Base-by-base conservation (phyloP, 129 eudicot genomes). In the Chrysanthemum seticuspe region DNA sequence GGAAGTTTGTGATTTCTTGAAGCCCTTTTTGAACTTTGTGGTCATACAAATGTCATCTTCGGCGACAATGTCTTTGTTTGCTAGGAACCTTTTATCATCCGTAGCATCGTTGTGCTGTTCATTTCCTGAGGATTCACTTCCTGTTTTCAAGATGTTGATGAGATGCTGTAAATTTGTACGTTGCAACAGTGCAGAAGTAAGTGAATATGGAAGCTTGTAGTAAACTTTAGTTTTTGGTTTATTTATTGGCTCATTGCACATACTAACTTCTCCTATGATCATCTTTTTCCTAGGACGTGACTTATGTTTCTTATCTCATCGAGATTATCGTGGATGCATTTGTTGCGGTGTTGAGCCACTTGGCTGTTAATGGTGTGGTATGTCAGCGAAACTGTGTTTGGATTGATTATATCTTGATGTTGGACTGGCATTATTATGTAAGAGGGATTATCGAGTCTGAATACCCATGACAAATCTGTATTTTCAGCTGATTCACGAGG, bases 401-500 rank as follows among this genome's bases (percentile, higher is more conserved):
- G 50, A 62, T 27, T 54, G 45, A 48, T 58, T 57, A 21, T 27
- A 76, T 54, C n/a, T 18, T 40, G 57, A 76, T 18, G 13, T 78
- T 71, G 53, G 44, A 62, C 13, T 70, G 66, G n/a, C 44, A 48
- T 31, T 62, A 36, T 57, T 70, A 62, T 71, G n/a, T 50, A 50
- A 68, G 29, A 59, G 63, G 25, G 62, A 14, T 67, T 36, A 15
- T 76, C 50, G 70, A 76, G 75, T 64, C 52, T 36, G 34, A 51
- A 59, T 61, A 40, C 48, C 74, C 61, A 52, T 69, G 56, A 70
- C 51, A 76, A 61, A 31, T 9, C 14, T 11, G 29, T 53, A 15
- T 14, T 70, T 62, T 52, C 89, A 95, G 97, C 83, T 78, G 80
- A 80, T 95, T 85, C 83, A 74, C 44, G 97, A 90, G 18, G 94